These are phyloP conservation scores for Suaeda aralocaspica DNA, from an alignment of 148 eudicot genomes.

Conservation along the genomic window DNA sequence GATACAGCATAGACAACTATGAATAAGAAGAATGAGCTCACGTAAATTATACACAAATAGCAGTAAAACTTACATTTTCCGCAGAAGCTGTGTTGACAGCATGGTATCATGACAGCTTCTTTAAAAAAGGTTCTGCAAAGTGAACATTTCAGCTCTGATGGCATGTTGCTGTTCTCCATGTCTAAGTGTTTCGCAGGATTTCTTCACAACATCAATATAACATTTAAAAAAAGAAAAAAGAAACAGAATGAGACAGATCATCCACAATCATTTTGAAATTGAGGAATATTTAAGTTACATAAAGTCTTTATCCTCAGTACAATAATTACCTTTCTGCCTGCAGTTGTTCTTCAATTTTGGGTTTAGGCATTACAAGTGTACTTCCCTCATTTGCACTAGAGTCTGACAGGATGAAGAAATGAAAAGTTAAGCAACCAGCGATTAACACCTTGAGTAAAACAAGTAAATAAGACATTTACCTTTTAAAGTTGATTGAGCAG, in stretches of 20 bases:
- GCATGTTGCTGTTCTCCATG: constrained; percentile 35
- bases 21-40: too few relatives aligned
- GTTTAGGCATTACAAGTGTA: constrained; percentile 23
- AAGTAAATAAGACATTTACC: constrained; percentile 23
- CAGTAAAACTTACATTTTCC: constrained; percentile 47
- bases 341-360: constrained; percentile 27
- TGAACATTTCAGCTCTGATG: constrained; percentile 59
- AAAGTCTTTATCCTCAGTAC: not conserved
- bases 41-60: too few relatives aligned
- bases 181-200: constrained; percentile 23
- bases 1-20: too few relatives aligned
- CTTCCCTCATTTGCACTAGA: constrained; percentile 33
- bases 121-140: constrained; percentile 52
- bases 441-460: not conserved
- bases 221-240: constrained; percentile 1
- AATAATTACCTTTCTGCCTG: constrained; percentile 38
- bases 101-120: constrained; percentile 91
- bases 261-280: constrained; percentile 4
- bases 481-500: constrained; percentile 30
- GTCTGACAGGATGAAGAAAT: constrained; percentile 33
- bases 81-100: constrained; percentile 81
- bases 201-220: constrained; percentile 22
- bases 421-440: not conserved
- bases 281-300: not conserved
- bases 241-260: not conserved